A percentile compares a stretch with the other conserved stretches of the same genome.
Conservation (phyloP, 495 filamentous ascomycete species). For the Chaetomium cochliodes region DNA sequence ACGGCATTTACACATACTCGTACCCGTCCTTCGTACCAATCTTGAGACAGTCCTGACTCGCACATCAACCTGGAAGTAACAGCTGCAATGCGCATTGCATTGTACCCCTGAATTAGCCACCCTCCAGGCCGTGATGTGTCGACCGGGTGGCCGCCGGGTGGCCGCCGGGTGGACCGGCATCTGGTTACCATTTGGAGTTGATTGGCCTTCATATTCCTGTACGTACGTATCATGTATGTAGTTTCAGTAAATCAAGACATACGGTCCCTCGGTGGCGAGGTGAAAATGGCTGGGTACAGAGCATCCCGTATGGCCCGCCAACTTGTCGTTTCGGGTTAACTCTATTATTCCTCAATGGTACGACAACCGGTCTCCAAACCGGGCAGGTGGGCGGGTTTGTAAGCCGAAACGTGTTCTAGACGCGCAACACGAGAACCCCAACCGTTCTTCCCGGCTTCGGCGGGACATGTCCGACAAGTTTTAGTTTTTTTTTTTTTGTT, state of each 20-base stretch:
- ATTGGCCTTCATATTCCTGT: no score
- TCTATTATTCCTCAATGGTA: not conserved
- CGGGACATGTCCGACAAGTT: not conserved
- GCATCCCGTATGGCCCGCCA: no score
- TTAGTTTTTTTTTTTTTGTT: not conserved
- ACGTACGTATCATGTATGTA: no score
- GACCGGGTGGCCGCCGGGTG: not conserved
- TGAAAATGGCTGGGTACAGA: no score
- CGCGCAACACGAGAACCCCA: not conserved
- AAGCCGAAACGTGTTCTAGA: slow-evolving; percentile 5
- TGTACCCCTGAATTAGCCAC: slow-evolving; percentile 7
- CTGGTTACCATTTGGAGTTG: no score
- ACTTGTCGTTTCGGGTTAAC: not conserved
- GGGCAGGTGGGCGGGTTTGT: slow-evolving; percentile 8
- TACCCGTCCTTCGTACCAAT: not conserved
- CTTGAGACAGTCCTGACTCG: not conserved
- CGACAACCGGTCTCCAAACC: not conserved
- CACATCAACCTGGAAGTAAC: no score
- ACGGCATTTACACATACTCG: not conserved
- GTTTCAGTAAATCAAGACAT: no score
- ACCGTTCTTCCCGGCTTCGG: not conserved
- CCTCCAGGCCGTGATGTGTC: not conserved
- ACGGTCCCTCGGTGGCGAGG: no score
- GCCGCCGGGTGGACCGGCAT: slow-evolving; percentile 4
- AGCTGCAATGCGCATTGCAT: not conserved